These are phyloP conservation scores for Lactuca saligna DNA, from an alignment of 129 eudicot species.

Conservation along the genomic window DNA sequence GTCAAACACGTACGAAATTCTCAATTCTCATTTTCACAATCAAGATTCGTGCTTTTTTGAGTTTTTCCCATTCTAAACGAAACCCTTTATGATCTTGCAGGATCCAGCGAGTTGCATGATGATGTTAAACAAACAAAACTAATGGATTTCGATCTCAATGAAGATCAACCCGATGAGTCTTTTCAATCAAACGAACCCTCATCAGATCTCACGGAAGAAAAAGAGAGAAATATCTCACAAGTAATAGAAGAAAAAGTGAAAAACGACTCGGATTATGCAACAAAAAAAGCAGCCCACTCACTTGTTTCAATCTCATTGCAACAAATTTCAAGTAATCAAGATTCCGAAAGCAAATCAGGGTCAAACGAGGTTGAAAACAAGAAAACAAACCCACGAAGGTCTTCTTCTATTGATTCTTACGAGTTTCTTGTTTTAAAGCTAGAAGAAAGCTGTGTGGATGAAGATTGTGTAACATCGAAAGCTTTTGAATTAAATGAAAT, in stretches of 20 bases:
- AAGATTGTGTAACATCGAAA: constrained; percentile 55
- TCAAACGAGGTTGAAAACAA: constrained; percentile 28
- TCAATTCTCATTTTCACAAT: neutral
- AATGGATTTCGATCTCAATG: constrained; percentile 59
- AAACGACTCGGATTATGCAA: constrained; percentile 25
- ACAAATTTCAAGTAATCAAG: constrained; percentile 31
- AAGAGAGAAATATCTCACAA: constrained; percentile 5
- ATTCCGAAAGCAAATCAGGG: constrained; percentile 14
- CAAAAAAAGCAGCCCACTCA: constrained; percentile 53
- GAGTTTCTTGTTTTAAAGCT: constrained; percentile 57
- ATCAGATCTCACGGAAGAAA: constrained; percentile 34
- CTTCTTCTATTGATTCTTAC: constrained; percentile 59
- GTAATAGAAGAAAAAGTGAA: neutral
- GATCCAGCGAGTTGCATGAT: constrained; percentile 28
- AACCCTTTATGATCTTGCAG: constrained; percentile 33
- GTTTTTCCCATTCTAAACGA: neutral
- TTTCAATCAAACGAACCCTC: constrained; percentile 29
- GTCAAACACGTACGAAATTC: constrained; percentile 2
- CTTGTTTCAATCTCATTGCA: constrained; percentile 43
- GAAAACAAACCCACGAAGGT: constrained; percentile 29
- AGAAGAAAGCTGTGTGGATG: constrained; percentile 44
- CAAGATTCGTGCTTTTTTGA: constrained; percentile 4
- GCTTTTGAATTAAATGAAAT: constrained; percentile 34
- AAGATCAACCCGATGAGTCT: constrained; percentile 45
- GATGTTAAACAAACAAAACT: constrained; percentile 22